Evolutionary conservation across 1,284 basidiomycete species (phyloP).

Genomic region (Takashimella tepidaria): DNA sequence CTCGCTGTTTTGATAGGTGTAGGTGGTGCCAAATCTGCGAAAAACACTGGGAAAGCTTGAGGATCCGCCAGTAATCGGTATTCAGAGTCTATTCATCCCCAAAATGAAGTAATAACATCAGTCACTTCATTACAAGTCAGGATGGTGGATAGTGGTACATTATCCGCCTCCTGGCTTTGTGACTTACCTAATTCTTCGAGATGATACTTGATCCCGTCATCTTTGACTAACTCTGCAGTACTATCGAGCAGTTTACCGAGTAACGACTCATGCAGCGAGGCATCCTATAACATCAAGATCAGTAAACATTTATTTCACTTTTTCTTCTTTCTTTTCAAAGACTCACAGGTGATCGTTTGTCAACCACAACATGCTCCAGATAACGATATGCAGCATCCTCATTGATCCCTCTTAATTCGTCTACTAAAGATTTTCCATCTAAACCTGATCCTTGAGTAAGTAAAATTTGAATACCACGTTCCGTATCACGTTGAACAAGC

Average conservation of each 20-base stretch:
- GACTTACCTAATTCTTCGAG: slow-evolving; percentile 42
- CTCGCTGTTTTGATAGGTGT: slow-evolving; percentile 66
- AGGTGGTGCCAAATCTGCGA: slow-evolving; percentile 54
- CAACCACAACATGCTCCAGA: slow-evolving; percentile 72
- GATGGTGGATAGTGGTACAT: background rate
- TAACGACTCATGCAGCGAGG: slow-evolving; percentile 37
- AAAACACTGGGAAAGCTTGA: slow-evolving; percentile 38
- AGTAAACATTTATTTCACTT: background rate
- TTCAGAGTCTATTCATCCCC: slow-evolving; percentile 38
- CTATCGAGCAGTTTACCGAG: slow-evolving; percentile 28
- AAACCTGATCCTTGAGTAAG: slow-evolving; percentile 39
- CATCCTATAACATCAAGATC: slow-evolving; percentile 7
- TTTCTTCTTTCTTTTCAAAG: background rate
- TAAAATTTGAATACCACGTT: slow-evolving; percentile 60
- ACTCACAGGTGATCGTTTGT: slow-evolving; percentile 52
- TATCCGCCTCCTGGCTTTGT: slow-evolving; percentile 1
- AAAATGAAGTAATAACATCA: background rate
- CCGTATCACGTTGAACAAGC: slow-evolving; percentile 65
- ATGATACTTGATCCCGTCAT: slow-evolving; percentile 47
- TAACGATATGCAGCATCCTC: slow-evolving; percentile 60
- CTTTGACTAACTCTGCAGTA: slow-evolving; percentile 26
- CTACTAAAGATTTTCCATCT: slow-evolving; percentile 24
- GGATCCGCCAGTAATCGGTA: slow-evolving; percentile 36
- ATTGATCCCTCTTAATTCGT: slow-evolving; percentile 39
- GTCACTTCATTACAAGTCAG: background rate